Conservation (phyloP, 75 land plant genomes). For the Cunninghamia lanceolata region DNA sequence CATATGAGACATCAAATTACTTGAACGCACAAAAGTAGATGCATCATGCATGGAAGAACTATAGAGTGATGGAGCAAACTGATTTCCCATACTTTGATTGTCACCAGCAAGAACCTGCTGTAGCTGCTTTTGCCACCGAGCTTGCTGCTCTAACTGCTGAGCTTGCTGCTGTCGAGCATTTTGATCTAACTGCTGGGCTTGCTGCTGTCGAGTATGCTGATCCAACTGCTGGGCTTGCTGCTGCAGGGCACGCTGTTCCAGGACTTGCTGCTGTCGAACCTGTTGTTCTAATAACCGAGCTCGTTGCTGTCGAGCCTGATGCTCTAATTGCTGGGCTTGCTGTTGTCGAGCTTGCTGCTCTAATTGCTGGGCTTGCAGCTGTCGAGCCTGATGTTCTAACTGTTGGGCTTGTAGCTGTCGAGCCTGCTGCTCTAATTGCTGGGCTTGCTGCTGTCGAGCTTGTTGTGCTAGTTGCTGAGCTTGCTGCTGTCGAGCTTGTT, state of each 20-base stretch:
- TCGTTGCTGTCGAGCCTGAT: constrained; percentile 3
- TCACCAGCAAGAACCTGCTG: constrained; percentile 10
- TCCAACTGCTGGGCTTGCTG: constrained; percentile 5
- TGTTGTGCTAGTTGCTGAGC: not conserved
- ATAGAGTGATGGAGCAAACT: constrained; percentile 7
- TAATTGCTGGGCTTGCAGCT: constrained; percentile 1
- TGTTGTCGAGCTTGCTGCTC: not conserved
- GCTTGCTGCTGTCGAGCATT: constrained; percentile 13
- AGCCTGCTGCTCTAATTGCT: constrained; percentile 9
- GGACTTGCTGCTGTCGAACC: constrained; percentile 3
- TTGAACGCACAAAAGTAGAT: not conserved
- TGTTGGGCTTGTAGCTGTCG: constrained; percentile 7
- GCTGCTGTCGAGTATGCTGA: not conserved
- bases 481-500: not conserved
- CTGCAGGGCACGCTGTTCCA: not conserved
- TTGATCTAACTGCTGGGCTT: not conserved
- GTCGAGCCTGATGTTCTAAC: not conserved
- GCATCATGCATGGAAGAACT: constrained; percentile 9
- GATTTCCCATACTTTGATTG: constrained; percentile 8
- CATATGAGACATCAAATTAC: not conserved
- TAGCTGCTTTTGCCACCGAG: constrained; percentile 12
- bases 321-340: not conserved
- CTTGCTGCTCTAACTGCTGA: constrained; percentile 3
- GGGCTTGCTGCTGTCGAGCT: constrained; percentile 6
- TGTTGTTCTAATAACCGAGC: not conserved